Evolutionary conservation across 371 early-diverging fungal species (phyloP), one percentile per base, ranked within the genome.

Genomic region (Rozella allomycis): DNA sequence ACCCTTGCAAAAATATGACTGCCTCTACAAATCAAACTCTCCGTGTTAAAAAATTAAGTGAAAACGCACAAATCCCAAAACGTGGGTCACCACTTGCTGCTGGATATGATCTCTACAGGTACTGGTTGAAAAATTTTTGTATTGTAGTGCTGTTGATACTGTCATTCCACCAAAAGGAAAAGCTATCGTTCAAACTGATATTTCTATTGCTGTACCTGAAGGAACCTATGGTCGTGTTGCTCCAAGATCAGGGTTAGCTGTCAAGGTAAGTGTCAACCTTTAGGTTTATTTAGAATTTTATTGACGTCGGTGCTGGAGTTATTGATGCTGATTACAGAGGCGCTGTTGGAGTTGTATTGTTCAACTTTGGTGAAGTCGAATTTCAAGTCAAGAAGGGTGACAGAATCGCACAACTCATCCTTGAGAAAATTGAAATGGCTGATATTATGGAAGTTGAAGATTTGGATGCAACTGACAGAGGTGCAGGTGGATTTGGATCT

Each of bases 241-340:
- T 0, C 88, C 93, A 17, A 67, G 96, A 18, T 51, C 51, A 12
- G 37, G 13, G 8, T 28, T 17, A 22, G 1, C 13, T 12, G n/a
- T 31, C 8, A 18, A 32, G 34, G n/a, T 21, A 18, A 13, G 10
- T 35, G 13, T 3, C 13, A 34, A 72, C 75, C 23, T 86, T 93
- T 0, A 60, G 94, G 30, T 85, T 93, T 0, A 58, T 79, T 23
- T 90, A 86, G 49, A 70, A 81, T 52, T 80, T 76, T 42, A 59
- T 97, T 25, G 90, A 94, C 46, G 70, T 72, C 12, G 90, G 84
- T 9, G 97, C 90, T 16, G 97, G 97, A 20, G 96, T 97, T 9
- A 71, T 97, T 44, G 97, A 97, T 46, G 57, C 65, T 9, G 97
- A 96, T 50, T 97, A 93, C 53, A 64, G 91, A 18, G 84, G 82